Evolutionary conservation across 2,329 filamentous ascomycete genomes (phyloP), one percentile per base, ranked within the genome.

Genomic region (Onygenales sp.): DNA sequence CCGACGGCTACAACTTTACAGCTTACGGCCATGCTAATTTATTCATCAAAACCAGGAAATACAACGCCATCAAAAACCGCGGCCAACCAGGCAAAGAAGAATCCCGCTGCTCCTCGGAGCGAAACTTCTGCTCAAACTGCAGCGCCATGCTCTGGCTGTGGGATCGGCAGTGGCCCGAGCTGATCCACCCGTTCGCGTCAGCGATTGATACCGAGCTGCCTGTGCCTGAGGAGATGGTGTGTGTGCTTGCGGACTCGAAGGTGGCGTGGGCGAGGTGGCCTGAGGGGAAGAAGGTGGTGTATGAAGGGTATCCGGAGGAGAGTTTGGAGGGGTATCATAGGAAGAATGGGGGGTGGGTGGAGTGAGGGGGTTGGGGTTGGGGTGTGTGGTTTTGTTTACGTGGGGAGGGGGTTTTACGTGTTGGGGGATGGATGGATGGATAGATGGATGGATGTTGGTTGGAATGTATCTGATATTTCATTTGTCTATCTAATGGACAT

Each of bases 171-270:
- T 77, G 72, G 72, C 74, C 73, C 0, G 72, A 77, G 55, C 52
- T 77, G 51, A 74, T 76, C 49, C 74, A 77, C 60, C 75, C 73
- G 1, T 77, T 77, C 63, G 73, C 74, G 4, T 72, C 72, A 7
- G 74, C 74, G 17, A 75, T 77, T 56, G 74, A 77, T 61, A 74
- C 71, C 4, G 69, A 74, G 33, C 53, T 77, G 53, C 70, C 72
- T 0, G 64, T 63, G 36, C 71, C 73, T 1, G 69, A 73, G 27
- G 70, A 74, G 59, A 76, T 76, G 73, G 69, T 74, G 34, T 77
- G 74, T 58, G 63, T 75, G 32, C 67, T 70, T 65, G 67, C 56
- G 10, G 60, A 63, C 42, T 75, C 71, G 27, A 77, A 76, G 61
- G 72, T 74, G 10, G 60, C 61, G 5, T 77, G 72, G 70, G 72